Evolutionary conservation across 2,329 filamentous ascomycete genomes (phyloP), one percentile per base, ranked within the genome.

Genomic region (Achaetomium macrosporum): DNA sequence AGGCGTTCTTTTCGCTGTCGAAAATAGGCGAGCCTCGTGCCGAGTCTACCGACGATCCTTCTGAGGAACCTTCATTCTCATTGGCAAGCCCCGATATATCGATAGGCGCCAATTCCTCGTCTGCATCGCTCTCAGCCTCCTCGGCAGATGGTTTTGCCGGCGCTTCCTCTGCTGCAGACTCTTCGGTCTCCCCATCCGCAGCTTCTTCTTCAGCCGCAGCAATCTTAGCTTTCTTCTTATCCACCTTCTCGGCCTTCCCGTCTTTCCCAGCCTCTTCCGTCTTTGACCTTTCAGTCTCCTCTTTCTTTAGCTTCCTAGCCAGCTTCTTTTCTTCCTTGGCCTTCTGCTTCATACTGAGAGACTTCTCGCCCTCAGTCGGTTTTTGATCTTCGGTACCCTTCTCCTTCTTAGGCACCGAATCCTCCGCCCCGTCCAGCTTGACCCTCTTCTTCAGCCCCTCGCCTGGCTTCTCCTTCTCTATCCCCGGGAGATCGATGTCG

Each of bases 1-100:
- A 66, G 20, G 66, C 64, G 48, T 71, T 70, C 30, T 68, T 67
- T 16, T 68, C 61, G 56, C 67, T 72, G 65, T 89, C 85, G 61
- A 84, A 84, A 2, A 76, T 73, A 20, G 83, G 79, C 8, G 85
- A 88, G 42, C 74, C 71, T n/a, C 75, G 73, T 29, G 75, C 72
- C 45, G 81, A 77, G 30, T 74, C 73, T 33, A 75, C 73, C 13
- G 67, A 64, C 16, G 64, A 63, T 11, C 62, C 62, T 5, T 64
- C 59, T 10, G 68, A 67, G 11, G 66, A 65, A 20, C 69, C 67
- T 50, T 73, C 71, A 45, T 75, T 70, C 42, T 76, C 75, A 8
- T 78, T 73, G 30, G 74, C 69, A 30, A 82, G 71, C 8, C 74
- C 73, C 8, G 70, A 65, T 13, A 74, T 73, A 58, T 80, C 76